Evolutionary conservation across 2,329 filamentous ascomycete genomes (phyloP).

Genomic region (Bertia moriformis): DNA sequence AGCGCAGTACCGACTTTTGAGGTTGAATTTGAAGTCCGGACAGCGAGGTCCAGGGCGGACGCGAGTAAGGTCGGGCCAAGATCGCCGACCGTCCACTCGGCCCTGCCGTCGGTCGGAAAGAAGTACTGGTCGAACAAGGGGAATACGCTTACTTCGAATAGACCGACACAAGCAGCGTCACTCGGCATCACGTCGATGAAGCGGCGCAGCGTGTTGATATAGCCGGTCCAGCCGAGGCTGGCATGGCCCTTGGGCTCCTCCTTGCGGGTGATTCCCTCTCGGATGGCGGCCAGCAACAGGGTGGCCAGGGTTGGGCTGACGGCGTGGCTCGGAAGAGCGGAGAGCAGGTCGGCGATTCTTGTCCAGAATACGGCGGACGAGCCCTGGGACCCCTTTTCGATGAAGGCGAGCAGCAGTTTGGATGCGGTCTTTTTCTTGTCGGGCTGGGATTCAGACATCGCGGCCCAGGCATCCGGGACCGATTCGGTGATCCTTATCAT

Average conservation of each 20-base stretch:
- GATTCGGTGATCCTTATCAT: constrained; percentile 50
- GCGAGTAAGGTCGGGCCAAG: too few relatives aligned
- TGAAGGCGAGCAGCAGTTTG: constrained; percentile 54
- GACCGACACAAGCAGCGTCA: constrained; percentile 23
- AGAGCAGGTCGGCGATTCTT: not conserved
- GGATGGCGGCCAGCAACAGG: constrained; percentile 51
- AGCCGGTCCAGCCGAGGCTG: constrained; percentile 59
- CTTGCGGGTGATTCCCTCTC: constrained; percentile 55
- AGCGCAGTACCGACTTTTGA: too few relatives aligned
- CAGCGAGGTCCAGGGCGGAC: too few relatives aligned
- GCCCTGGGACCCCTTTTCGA: constrained; percentile 75
- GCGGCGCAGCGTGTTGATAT: constrained; percentile 47
- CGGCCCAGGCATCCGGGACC: constrained; percentile 65
- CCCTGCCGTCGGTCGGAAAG: constrained; percentile 6
- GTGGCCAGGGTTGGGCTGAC: constrained; percentile 34
- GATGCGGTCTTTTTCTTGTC: constrained; percentile 37
- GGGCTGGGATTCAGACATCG: constrained; percentile 29
- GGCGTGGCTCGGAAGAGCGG: not conserved
- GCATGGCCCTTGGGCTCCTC: constrained; percentile 62
- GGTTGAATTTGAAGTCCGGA: too few relatives aligned
- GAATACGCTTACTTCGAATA: constrained; percentile 34
- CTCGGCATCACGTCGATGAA: constrained; percentile 30
- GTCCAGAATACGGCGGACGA: constrained; percentile 55
- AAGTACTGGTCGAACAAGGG: constrained; percentile 41
- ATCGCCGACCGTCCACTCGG: constrained; percentile 9